These are phyloP conservation scores for Harringtonia lauricola DNA, from an alignment of 2,329 filamentous ascomycete genomes.

Conservation along the genomic window DNA sequence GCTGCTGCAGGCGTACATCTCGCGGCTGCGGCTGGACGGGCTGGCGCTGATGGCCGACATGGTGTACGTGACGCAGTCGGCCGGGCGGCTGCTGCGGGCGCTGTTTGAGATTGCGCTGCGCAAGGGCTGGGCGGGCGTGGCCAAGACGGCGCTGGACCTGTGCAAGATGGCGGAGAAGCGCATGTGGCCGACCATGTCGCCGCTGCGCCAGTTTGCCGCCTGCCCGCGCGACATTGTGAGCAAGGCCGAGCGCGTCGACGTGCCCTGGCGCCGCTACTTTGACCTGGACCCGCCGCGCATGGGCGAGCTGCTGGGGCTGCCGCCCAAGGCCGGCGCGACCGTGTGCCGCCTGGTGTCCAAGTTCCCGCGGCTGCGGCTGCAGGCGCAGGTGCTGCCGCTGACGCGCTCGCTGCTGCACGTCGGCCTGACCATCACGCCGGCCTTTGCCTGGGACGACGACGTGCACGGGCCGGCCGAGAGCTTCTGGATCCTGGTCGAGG, in stretches of 20 bases:
- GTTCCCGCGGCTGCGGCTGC: constrained; percentile 85
- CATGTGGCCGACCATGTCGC: constrained; percentile 99
- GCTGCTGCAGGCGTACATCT: constrained; percentile 91
- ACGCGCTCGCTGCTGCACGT: constrained; percentile 87
- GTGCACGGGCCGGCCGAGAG: constrained; percentile 81
- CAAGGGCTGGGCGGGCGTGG: constrained; percentile 90
- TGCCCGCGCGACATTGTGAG: constrained; percentile 79
- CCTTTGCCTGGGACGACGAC: constrained; percentile 89
- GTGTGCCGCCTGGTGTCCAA: constrained; percentile 83
- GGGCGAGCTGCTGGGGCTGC: constrained; percentile 82
- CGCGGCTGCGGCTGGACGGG: constrained; percentile 84
- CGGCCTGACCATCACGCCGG: constrained; percentile 83
- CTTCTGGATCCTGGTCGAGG: constrained; percentile 96
- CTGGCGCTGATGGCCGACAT: constrained; percentile 95
- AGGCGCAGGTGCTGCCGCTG: constrained; percentile 89
- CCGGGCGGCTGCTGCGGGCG: constrained; percentile 86
- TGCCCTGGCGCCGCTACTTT: constrained; percentile 88
- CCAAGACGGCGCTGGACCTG: constrained; percentile 82
- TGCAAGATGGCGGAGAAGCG: constrained; percentile 99
- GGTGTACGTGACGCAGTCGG: constrained; percentile 97
- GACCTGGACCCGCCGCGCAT: constrained; percentile 93
- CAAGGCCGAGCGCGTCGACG: constrained; percentile 90
- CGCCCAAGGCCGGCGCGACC: constrained; percentile 73
- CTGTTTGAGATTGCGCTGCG: constrained; percentile 97
- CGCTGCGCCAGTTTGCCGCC: constrained; percentile 75